Percentiles rank a stretch among this genome's conserved stretches.
phyloP scores from a whole-genome alignment of 108 stramenopile genomes.

The Parmales sp. region DNA sequence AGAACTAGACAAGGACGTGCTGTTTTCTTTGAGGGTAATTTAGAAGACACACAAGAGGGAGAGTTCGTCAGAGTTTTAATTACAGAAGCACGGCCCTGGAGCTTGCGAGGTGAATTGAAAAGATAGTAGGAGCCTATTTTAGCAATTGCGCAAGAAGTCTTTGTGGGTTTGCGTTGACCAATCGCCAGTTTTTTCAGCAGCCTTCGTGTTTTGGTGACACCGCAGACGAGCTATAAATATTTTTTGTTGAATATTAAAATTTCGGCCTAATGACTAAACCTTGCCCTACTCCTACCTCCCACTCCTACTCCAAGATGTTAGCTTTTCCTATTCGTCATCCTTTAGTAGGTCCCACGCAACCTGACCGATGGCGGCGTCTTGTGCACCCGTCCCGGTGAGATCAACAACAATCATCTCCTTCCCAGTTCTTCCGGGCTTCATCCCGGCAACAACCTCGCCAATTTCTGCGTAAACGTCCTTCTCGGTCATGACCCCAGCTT shows the following conservation, averaged over 20 bases:
- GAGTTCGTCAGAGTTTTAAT: slow-evolving; percentile 73
- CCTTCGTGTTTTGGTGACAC: no score
- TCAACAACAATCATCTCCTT: slow-evolving; percentile 90
- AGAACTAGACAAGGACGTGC: slow-evolving; percentile 80
- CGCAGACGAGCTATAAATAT: no score
- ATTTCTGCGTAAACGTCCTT: slow-evolving; percentile 83
- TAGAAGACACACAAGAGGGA: slow-evolving; percentile 62
- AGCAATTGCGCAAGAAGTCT: no score
- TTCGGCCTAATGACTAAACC: no score
- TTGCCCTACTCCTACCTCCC: no score
- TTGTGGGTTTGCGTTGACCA: no score
- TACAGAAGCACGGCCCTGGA: slow-evolving; percentile 68
- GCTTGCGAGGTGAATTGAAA: slow-evolving; percentile 67
- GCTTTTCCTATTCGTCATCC: no score
- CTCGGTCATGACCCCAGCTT: slow-evolving; percentile 77
- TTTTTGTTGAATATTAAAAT: no score
- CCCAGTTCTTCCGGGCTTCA: slow-evolving; percentile 71
- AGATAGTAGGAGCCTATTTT: no score
- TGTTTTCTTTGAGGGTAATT: slow-evolving; percentile 81
- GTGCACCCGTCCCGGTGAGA: slow-evolving; percentile 86
- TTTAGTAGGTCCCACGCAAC: slow-evolving; percentile 78
- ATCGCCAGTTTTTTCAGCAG: no score
- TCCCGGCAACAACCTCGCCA: slow-evolving; percentile 83
- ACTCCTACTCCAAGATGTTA: no score
- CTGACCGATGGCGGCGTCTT: slow-evolving; percentile 81